A percentile compares a stretch with the other conserved stretches of the same genome.
Conservation (phyloP, 2,329 filamentous ascomycete species). For the Hansfordia pulvinata region DNA sequence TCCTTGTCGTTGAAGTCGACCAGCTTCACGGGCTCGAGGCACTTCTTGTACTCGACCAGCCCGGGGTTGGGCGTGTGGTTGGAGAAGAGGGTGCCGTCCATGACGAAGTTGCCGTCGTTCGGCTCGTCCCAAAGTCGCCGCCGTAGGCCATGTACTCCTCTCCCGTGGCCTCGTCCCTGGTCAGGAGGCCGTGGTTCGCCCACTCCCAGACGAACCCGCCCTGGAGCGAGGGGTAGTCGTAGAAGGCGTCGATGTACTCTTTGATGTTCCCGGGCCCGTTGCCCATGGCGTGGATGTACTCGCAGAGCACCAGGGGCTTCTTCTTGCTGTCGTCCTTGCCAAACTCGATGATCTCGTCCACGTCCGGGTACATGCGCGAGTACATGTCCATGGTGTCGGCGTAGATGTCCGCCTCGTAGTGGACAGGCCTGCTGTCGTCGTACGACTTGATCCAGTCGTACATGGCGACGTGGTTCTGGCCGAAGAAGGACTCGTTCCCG, state of each 20-base stretch:
- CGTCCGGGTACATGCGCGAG: slow-evolving; percentile 45
- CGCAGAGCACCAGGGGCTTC: slow-evolving; percentile 40
- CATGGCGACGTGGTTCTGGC: slow-evolving; percentile 49
- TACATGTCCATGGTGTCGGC: slow-evolving; percentile 45
- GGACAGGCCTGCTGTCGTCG: slow-evolving; percentile 41
- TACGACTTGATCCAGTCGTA: slow-evolving; percentile 41
- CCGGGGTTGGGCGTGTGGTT: slow-evolving; percentile 31
- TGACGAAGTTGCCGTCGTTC: slow-evolving; percentile 39
- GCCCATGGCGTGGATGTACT: slow-evolving; percentile 47
- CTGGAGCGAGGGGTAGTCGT: slow-evolving; percentile 40
- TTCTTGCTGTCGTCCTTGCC: slow-evolving; percentile 19
- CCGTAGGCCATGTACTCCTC: slow-evolving; percentile 37
- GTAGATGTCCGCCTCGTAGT: slow-evolving; percentile 47
- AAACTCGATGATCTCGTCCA: slow-evolving; percentile 23
- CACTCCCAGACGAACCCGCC: slow-evolving; percentile 51
- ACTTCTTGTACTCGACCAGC: slow-evolving; percentile 29
- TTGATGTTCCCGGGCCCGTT: slow-evolving; percentile 53
- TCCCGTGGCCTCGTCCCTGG: slow-evolving; percentile 22
- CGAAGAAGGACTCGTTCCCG: slow-evolving; percentile 56
- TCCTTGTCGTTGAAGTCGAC: slow-evolving; percentile 18
- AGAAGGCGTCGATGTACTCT: slow-evolving; percentile 50
- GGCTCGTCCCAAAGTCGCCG: slow-evolving; percentile 44
- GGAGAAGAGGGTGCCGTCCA: slow-evolving; percentile 33
- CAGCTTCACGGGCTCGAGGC: slow-evolving; percentile 29
- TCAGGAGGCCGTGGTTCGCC: slow-evolving; percentile 37